Base-by-base conservation (phyloP, 2,329 filamentous ascomycete species). In the Fonsecaea erecta region DNA sequence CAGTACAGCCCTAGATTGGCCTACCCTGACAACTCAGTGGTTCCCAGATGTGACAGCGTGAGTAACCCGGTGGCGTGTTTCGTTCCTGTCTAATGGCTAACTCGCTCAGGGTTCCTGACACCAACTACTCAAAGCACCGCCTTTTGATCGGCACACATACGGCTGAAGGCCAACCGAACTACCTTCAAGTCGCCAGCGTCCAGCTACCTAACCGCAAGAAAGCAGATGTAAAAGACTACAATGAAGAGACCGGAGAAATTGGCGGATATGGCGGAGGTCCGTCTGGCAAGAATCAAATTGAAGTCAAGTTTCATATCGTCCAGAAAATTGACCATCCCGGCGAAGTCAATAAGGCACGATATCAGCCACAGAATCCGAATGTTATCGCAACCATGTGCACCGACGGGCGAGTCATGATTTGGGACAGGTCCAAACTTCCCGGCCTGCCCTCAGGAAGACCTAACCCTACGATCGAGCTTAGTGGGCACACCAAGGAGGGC, bases 281-380 rank as follows among this genome's bases (percentile, higher is more conserved):
- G 51, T 79, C 84, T 57, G 89, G 89, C 67, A 90, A 92, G 70
- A 85, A 88, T 24, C 84, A 88, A 48, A 89, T 81, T 74, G 81
- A 83, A 68, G 86, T 98, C 77, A 93, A 91, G 74, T 97, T 96
- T 82, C 90, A 90, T 70, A 91, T 99, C 73, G 89, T 95, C 58
- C 95, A 99, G 78, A 95, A 91, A 78, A 99, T 99, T 76, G 91
- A 96, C 76, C 95, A 99, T 76, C 93, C 93, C 16, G 91, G 92
- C 69, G 95, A 99, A 78, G 93, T 99, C 76, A 99, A 99, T 84
- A 99, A 98, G 82, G 96, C 95, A 16, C 89, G 95, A 71, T 98
- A 98, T 76, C 93, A 97, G 79, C 95, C 95, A 12, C 94, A 98
- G 77, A 99, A 99, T 75, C 93, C 94, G 4, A 93, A 99, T 74